Evolutionary conservation across 2,329 filamentous ascomycete species (phyloP).

Genomic region (Parafenestella ontariensis): DNA sequence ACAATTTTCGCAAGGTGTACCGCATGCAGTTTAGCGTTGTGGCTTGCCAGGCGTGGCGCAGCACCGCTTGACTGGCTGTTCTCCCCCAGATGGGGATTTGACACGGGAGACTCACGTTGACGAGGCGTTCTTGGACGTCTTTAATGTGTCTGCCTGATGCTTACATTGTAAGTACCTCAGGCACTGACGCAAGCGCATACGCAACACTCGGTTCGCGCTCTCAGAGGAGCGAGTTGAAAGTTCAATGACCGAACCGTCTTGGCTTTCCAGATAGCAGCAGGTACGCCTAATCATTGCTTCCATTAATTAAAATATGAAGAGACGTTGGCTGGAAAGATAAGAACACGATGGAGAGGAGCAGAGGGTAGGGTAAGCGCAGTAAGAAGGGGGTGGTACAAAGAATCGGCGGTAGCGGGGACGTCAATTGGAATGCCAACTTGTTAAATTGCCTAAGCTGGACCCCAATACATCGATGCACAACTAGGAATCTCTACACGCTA

Average conservation of each 20-base stretch:
- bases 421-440: too few species aligned
- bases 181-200: slow-evolving; percentile 28
- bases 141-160: slow-evolving; percentile 16
- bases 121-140: not conserved
- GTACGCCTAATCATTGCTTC: not conserved
- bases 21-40: slow-evolving; percentile 16
- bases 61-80: slow-evolving; percentile 6
- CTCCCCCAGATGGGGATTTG: not conserved
- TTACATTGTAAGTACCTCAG: slow-evolving; percentile 14
- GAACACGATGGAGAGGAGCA: too few species aligned
- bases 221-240: not conserved
- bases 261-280: not conserved
- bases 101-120: not conserved
- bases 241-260: slow-evolving; percentile 2
- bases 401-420: too few species aligned
- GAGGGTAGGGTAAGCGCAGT: too few species aligned
- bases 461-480: too few species aligned
- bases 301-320: not conserved
- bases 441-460: too few species aligned
- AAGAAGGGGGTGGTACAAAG: too few species aligned
- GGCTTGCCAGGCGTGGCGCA: slow-evolving; percentile 11
- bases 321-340: too few species aligned
- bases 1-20: slow-evolving; percentile 33
- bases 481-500: too few species aligned
- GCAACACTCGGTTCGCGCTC: slow-evolving; percentile 11